Base-by-base conservation (phyloP, 2,329 filamentous ascomycete species). In the Nigrospora oryzae region DNA sequence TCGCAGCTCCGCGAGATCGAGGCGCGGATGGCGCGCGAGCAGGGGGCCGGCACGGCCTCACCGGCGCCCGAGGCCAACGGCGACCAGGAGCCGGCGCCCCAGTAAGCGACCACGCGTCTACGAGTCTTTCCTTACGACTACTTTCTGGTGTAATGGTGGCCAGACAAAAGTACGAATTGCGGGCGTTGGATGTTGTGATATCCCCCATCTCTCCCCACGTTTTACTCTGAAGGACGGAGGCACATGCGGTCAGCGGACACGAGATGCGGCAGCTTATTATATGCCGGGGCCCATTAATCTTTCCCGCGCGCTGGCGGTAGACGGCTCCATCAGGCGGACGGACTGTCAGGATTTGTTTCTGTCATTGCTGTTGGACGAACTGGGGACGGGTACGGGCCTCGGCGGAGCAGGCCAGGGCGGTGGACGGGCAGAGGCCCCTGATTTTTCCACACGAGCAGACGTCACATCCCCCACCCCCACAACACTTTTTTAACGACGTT, bases 1-100 rank as follows among this genome's bases (percentile, higher is more conserved):
- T 95, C 89, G 62, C 93, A 98, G 74, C 82, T 98, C 59, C 91
- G 93, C 70, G 93, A 98, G 76, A 96, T 98, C 64, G 91, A 97
- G 71, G 91, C 90, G 51, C 86, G 91, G 63, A 96, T 97, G 91
- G 84, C 90, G 63, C 83, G 90, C 65, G 89, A 95, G 71, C 77
- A 83, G 53, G 83, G 79, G 62, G 71, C 74, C 40, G 62, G 68
- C 33, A 12, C 19, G 2, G 63, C 66, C 42, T 60, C 63, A 42
- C 64, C 61, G 46, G 49, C 51, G 10, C 53, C 63, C 55, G 75
- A 81, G 55, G 65, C 74, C 56, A 79, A 79, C 55, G 75, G 74
- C 63, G 73, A 77, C 46, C 64, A 71, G 57, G 71, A 77, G 52
- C 23, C 23, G 23, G 23, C 23, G 71, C 11, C 11, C 33, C 33